These are phyloP conservation scores for Clonostachys chloroleuca DNA, from an alignment of 2,329 filamentous ascomycete genomes.

Conservation along the genomic window DNA sequence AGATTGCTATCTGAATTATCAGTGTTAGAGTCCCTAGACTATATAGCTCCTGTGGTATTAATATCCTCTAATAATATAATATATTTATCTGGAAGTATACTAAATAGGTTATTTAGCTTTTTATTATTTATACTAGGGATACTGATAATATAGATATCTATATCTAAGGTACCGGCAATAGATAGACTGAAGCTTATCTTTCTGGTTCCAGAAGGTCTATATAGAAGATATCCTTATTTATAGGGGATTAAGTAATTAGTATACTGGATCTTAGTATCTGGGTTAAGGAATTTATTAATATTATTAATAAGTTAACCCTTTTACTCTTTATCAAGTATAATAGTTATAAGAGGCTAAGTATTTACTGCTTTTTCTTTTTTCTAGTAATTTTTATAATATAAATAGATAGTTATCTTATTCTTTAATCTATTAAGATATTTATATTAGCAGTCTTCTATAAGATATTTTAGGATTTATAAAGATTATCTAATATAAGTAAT, in stretches of 20 bases:
- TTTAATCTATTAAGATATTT: no score
- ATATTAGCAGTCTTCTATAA: no score
- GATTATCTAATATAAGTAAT: no score
- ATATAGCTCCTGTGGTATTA: conserved; percentile 42
- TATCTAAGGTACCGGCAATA: conserved; percentile 59
- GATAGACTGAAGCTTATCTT: conserved; percentile 67
- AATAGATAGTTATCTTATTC: no score
- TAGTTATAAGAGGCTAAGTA: no score
- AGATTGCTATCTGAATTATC: conserved; percentile 10
- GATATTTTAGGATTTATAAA: no score
- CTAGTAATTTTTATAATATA: no score
- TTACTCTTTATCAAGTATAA: no score
- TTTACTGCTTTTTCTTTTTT: no score
- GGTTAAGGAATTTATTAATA: no score
- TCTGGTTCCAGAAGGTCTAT: conserved; percentile 71
- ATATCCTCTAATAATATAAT: conserved; percentile 68
- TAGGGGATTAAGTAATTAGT: conserved; percentile 47
- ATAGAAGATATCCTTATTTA: conserved; percentile 71
- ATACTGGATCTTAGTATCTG: no score
- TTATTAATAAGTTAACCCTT: no score
- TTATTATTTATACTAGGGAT: conserved; percentile 56
- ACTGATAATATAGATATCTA: conserved; percentile 61
- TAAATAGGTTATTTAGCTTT: conserved; percentile 54
- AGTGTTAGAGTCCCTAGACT: conserved; percentile 10
- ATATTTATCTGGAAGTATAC: conserved; percentile 54